Conservation (phyloP, 108 stramenopile genomes). For the Asterionellopsis glacialis region DNA sequence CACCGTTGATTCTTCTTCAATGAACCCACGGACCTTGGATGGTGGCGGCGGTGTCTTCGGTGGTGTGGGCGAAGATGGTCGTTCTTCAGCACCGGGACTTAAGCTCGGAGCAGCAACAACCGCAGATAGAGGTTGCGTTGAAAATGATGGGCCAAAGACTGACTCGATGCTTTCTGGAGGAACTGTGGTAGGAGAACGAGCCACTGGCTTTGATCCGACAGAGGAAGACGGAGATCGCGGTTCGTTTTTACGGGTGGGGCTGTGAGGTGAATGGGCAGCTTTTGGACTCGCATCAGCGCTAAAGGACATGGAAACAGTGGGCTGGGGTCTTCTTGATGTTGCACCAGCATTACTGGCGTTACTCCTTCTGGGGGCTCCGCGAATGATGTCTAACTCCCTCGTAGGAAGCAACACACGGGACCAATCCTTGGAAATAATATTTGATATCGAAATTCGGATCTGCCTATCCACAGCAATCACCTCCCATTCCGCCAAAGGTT, state of each 20-base stretch:
- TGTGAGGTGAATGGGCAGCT: conserved; percentile 23
- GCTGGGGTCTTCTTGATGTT: neutral
- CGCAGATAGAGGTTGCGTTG: conserved; percentile 25
- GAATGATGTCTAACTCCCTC: neutral
- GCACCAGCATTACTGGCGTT: neutral
- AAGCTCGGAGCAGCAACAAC: neutral
- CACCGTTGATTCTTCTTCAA: conserved; percentile 8
- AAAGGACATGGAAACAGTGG: neutral
- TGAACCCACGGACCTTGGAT: conserved; percentile 10
- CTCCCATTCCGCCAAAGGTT: conserved; percentile 81
- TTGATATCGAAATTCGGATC: conserved; percentile 62
- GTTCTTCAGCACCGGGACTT: conserved; percentile 12
- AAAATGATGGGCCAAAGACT: conserved; percentile 44
- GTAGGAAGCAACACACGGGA: conserved; percentile 27
- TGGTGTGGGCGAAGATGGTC: conserved; percentile 18
- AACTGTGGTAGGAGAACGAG: conserved; percentile 2
- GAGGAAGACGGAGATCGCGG: too few species aligned
- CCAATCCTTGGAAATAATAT: conserved; percentile 73
- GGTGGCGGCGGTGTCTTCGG: conserved; percentile 17
- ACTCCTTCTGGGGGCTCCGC: neutral
- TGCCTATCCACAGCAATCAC: conserved; percentile 63
- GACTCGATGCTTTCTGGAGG: conserved; percentile 43
- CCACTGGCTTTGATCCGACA: neutral
- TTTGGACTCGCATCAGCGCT: neutral
- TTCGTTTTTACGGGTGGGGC: neutral